Base-by-base conservation (phyloP, 2,329 filamentous ascomycete species). In the Botryotinia globosa region DNA sequence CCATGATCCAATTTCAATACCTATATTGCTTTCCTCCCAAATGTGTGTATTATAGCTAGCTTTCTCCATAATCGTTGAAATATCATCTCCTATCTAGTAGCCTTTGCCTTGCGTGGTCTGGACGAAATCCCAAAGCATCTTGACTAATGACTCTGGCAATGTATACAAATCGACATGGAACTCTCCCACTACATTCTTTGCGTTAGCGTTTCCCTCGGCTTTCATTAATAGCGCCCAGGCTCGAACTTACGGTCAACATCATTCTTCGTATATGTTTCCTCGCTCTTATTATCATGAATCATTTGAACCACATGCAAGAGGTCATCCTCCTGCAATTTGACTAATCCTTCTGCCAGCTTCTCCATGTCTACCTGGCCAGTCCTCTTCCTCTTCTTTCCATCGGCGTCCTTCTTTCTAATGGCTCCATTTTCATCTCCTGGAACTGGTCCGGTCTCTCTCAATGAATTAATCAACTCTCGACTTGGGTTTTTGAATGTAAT, bases 121-220 rank as follows among this genome's bases (percentile, higher is more conserved):
- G 45, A 89, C 89, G 81, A 96, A 97, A 74, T 98, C 95, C 95
- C 95, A 98, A 74, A 99, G 90, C 89, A 94, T 94, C 83, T 96
- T 97, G 81, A 96, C 92, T 54, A 98, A 87, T 42, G 85, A 84
- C 77, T 98, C 96, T 1, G 96, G 94, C 76, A 99, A 89, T n/a
- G 96, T 98, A 84, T 97, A 98, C 73, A 99, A 87, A 80, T 99
- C 96, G 78, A 99, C 95, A 74, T 97, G 96, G 85, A 99, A 99
- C 84, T 99, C 96, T 80, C 96, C 96, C 80, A 94, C 94, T 93
- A 70, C 61, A 48, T 56, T n/a, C 3, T 25, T 25, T n/a, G 20
- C 14, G 39, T 68, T 68, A 68, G 65, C 16, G 25, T 58, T 54
- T 4, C n/a, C 6, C 18, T 25, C 4, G 22, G 9, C 37, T 56